Percentiles rank a stretch among this genome's conserved stretches.
phyloP scores from a whole-genome alignment of 2,329 filamentous ascomycete genomes.

The Aspergillus sp. region DNA sequence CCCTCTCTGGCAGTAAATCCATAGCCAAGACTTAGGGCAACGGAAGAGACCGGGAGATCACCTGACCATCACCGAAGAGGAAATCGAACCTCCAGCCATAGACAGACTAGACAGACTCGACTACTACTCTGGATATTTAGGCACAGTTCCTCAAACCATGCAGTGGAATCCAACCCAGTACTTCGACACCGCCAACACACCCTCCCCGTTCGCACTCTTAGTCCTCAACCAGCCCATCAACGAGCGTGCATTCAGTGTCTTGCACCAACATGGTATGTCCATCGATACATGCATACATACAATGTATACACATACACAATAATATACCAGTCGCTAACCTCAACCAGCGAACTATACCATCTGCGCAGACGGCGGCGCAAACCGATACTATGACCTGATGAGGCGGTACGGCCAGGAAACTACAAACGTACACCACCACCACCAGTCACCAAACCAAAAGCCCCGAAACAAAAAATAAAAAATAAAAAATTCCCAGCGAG shows the following conservation, averaged over 20 bases:
- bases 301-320: background rate
- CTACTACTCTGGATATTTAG: background rate
- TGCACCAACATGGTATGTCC: conserved; percentile 28
- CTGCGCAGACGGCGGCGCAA: conserved; percentile 87
- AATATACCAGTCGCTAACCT: too few relatives aligned
- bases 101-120: background rate
- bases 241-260: conserved; percentile 28
- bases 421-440: conserved; percentile 21
- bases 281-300: background rate
- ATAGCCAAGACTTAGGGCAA: too few relatives aligned
- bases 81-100: background rate
- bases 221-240: conserved; percentile 55
- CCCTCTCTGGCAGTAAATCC: too few relatives aligned
- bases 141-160: background rate
- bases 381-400: conserved; percentile 55
- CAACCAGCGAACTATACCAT: conserved; percentile 54
- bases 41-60: too few relatives aligned
- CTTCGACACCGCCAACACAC: conserved; percentile 20
- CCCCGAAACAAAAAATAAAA: conserved; percentile 20
- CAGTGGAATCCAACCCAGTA: conserved; percentile 34
- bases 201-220: conserved; percentile 41
- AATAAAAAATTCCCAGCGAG: conserved; percentile 4
- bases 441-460: background rate
- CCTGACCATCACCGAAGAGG: too few relatives aligned
- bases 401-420: conserved; percentile 18